Conservation (phyloP, 2,329 filamentous ascomycete species). For the Diaporthe sp. region DNA sequence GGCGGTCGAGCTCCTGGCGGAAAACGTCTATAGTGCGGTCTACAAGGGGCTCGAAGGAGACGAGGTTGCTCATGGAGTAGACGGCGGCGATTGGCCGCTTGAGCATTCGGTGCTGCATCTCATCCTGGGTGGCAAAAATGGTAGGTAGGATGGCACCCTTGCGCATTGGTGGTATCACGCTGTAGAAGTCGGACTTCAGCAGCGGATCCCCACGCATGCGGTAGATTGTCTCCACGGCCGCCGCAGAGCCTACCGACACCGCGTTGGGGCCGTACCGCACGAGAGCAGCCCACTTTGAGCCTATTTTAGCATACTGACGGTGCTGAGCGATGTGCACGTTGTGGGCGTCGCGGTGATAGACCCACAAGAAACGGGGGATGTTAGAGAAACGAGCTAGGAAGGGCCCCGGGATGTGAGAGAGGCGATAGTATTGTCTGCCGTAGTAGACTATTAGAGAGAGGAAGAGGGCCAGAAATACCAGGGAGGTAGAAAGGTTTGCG, state of each 20-base stretch:
- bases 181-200: slow-evolving; percentile 12
- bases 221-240: background rate
- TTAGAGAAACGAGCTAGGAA: background rate
- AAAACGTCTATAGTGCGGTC: slow-evolving; percentile 24
- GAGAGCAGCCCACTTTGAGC: background rate
- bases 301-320: background rate
- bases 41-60: slow-evolving; percentile 20
- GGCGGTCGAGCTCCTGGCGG: slow-evolving; percentile 16
- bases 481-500: background rate
- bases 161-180: background rate
- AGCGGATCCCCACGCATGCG: slow-evolving; percentile 1
- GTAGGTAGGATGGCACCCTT: slow-evolving; percentile 2
- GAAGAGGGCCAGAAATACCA: background rate
- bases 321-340: slow-evolving; percentile 6
- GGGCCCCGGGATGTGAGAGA: slow-evolving; percentile 2
- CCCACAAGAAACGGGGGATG: slow-evolving; percentile 4
- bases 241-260: background rate
- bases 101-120: slow-evolving; percentile 20
- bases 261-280: background rate
- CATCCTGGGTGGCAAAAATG: slow-evolving; percentile 32
- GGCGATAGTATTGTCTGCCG: background rate
- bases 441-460: background rate
- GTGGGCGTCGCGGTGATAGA: background rate
- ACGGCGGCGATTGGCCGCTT: slow-evolving; percentile 21
- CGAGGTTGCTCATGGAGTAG: slow-evolving; percentile 17